Conservation (phyloP, 2,329 filamentous ascomycete genomes). For the Calcarisporium arbuscula region DNA sequence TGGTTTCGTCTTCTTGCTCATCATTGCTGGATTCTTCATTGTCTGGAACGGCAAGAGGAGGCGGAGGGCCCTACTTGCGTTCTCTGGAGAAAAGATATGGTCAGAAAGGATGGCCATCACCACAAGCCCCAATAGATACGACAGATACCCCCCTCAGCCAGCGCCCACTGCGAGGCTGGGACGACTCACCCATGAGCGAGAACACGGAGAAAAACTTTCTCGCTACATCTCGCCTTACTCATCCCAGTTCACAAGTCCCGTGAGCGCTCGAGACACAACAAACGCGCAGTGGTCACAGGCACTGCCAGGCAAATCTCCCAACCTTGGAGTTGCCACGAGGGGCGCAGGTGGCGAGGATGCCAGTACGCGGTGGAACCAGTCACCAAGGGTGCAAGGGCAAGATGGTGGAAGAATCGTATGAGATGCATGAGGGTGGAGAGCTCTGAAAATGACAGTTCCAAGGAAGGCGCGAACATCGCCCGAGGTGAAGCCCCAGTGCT, state of each 20-base stretch:
- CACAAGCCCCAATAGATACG: conserved; percentile 19
- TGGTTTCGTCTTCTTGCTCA: conserved; percentile 40
- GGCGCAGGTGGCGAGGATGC: conserved; percentile 1
- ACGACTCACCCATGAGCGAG: conserved; percentile 46
- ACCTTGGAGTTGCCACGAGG: conserved; percentile 14
- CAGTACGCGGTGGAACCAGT: not conserved
- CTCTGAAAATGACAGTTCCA: conserved; percentile 17
- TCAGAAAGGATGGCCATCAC: conserved; percentile 35
- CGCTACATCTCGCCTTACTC: conserved; percentile 55
- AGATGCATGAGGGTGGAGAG: conserved; percentile 24
- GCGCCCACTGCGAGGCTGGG: conserved; percentile 12
- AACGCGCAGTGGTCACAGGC: conserved; percentile 30
- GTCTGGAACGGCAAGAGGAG: conserved; percentile 51
- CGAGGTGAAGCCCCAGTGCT: conserved; percentile 32
- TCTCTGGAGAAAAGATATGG: conserved; percentile 35
- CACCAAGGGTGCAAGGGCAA: too few relatives aligned
- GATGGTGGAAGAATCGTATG: conserved; percentile 32
- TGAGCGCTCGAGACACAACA: conserved; percentile 35
- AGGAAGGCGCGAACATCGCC: conserved; percentile 12
- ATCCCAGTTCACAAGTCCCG: conserved; percentile 53
- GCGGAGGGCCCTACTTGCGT: conserved; percentile 44
- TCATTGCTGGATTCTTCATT: conserved; percentile 43
- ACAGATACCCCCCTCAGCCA: conserved; percentile 22
- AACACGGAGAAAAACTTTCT: conserved; percentile 31
- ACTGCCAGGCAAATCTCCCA: conserved; percentile 7